Conservation (phyloP, 768 basidiomycete species). For the Tylopilus sp. region DNA sequence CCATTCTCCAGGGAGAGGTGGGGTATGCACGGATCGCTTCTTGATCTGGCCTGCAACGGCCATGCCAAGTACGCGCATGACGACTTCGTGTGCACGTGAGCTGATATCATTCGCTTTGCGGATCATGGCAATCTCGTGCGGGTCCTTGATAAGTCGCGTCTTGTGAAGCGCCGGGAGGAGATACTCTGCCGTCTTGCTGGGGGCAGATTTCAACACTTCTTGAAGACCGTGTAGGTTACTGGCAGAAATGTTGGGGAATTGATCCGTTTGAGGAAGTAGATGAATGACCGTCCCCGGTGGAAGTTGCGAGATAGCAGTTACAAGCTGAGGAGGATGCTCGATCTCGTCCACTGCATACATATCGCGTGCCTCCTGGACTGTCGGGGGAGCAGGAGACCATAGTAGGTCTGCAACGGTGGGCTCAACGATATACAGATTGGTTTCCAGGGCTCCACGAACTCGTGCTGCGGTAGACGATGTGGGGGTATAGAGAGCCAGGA, state of each 20-base stretch:
- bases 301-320: slow-evolving; percentile 43
- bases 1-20: slow-evolving; percentile 76
- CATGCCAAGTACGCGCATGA: slow-evolving; percentile 86
- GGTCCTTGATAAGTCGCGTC: slow-evolving; percentile 76
- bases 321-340: slow-evolving; percentile 46
- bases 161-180: slow-evolving; percentile 77
- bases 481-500: slow-evolving; percentile 58
- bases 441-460: slow-evolving; percentile 43
- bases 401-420: slow-evolving; percentile 70
- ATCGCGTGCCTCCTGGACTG: slow-evolving; percentile 51
- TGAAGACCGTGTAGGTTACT: slow-evolving; percentile 8
- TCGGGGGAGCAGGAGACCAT: slow-evolving; percentile 86
- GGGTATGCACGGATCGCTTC: slow-evolving; percentile 39
- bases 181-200: slow-evolving; percentile 34
- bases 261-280: slow-evolving; percentile 45
- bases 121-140: slow-evolving; percentile 71
- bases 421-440: slow-evolving; percentile 77
- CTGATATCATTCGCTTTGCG: slow-evolving; percentile 81
- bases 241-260: slow-evolving; percentile 17
- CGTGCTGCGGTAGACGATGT: slow-evolving; percentile 12
- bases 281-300: slow-evolving; percentile 60
- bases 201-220: background rate
- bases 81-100: slow-evolving; percentile 83
- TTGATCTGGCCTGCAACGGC: slow-evolving; percentile 59
- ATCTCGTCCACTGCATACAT: slow-evolving; percentile 62